phyloP scores from a whole-genome alignment of 2,329 filamentous ascomycete species.

The Diaporthe vexans region DNA sequence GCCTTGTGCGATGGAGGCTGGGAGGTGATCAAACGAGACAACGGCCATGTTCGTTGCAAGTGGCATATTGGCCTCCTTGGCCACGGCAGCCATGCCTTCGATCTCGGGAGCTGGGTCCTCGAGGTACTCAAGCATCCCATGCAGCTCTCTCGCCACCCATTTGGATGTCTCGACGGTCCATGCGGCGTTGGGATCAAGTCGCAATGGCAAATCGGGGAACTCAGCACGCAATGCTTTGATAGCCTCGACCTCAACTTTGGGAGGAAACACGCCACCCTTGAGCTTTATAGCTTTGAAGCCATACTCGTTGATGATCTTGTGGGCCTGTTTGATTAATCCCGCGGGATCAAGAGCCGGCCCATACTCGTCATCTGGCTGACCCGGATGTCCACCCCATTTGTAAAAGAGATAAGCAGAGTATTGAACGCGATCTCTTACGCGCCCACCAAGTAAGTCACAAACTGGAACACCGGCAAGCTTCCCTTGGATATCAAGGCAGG shows the following conservation, averaged over 20 bases:
- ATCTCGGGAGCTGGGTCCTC: slow-evolving; percentile 58
- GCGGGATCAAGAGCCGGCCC: slow-evolving; percentile 53
- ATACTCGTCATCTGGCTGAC: slow-evolving; percentile 56
- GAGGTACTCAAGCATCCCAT: slow-evolving; percentile 55
- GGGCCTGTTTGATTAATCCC: slow-evolving; percentile 53
- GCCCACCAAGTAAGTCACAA: slow-evolving; percentile 55
- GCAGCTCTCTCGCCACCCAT: slow-evolving; percentile 48
- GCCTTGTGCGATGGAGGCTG: slow-evolving; percentile 53
- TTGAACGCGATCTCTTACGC: slow-evolving; percentile 55
- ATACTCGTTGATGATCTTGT: slow-evolving; percentile 57
- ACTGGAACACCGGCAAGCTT: slow-evolving; percentile 57
- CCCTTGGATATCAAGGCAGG: slow-evolving; percentile 58
- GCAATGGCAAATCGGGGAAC: slow-evolving; percentile 54
- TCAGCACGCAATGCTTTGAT: slow-evolving; percentile 54
- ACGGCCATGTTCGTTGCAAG: slow-evolving; percentile 60
- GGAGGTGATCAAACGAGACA: slow-evolving; percentile 56
- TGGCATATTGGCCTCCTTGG: slow-evolving; percentile 56
- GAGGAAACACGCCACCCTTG: slow-evolving; percentile 58
- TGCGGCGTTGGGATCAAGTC: slow-evolving; percentile 56
- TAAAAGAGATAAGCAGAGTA: slow-evolving; percentile 61
- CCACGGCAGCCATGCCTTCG: slow-evolving; percentile 59
- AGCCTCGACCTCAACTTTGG: slow-evolving; percentile 55
- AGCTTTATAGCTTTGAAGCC: slow-evolving; percentile 59
- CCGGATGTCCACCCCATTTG: slow-evolving; percentile 58
- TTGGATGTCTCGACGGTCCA: slow-evolving; percentile 56